Conservation (phyloP, 1,284 basidiomycete species). For the Caloboletus firmus region DNA sequence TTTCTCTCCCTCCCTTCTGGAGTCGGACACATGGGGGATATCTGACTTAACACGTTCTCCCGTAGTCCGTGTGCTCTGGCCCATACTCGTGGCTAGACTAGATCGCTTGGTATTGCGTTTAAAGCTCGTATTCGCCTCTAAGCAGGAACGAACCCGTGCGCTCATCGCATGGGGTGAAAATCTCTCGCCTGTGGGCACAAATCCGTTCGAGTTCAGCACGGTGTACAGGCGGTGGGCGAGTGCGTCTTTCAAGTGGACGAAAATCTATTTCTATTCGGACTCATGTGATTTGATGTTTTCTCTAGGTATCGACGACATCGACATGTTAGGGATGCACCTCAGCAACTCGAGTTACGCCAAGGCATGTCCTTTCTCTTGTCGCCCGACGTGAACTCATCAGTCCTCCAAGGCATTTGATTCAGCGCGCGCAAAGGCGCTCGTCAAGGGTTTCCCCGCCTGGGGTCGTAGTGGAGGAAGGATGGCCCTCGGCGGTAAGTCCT, state of each 20-base stretch:
- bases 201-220: conserved; percentile 50
- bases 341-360: conserved; percentile 79
- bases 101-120: conserved; percentile 39
- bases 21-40: neutral
- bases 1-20: neutral
- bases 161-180: conserved; percentile 45
- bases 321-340: conserved; percentile 63
- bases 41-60: neutral
- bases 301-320: conserved; percentile 65
- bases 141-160: conserved; percentile 38
- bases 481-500: conserved; percentile 60
- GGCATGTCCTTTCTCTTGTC: conserved; percentile 35
- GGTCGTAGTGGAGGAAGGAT: conserved; percentile 68
- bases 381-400: neutral
- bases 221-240: conserved; percentile 55
- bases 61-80: conserved; percentile 58
- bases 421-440: conserved; percentile 42
- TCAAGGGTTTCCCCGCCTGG: conserved; percentile 60
- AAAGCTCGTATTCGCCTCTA: conserved; percentile 44
- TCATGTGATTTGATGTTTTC: neutral
- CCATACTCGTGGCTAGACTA: conserved; percentile 43
- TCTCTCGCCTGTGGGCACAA: conserved; percentile 53
- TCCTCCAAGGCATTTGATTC: conserved; percentile 40
- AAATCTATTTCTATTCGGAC: neutral
- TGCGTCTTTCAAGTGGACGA: conserved; percentile 36